Evolutionary conservation across 1,284 basidiomycete genomes (phyloP).

Genomic region (Ceratobasidium theobromae): DNA sequence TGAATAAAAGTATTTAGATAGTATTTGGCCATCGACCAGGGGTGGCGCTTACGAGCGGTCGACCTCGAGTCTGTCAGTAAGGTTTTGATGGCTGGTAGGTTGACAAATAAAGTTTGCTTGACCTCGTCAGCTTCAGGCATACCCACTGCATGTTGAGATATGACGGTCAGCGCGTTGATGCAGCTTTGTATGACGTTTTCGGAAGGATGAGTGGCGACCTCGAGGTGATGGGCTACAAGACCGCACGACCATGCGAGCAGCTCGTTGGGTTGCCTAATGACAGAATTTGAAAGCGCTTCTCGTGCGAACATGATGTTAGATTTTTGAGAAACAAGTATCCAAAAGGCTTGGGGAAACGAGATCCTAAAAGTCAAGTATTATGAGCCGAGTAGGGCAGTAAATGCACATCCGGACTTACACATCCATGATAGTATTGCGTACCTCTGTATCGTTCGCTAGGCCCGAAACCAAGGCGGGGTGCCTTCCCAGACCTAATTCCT

Average conservation of each 20-base stretch:
- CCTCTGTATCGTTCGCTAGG: background rate
- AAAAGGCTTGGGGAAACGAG: constrained; percentile 2
- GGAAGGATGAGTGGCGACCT: background rate
- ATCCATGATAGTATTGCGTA: background rate
- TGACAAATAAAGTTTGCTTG: constrained; percentile 1
- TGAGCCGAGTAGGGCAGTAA: background rate
- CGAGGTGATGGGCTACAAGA: constrained; percentile 8
- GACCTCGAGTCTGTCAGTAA: background rate
- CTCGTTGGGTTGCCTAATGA: background rate
- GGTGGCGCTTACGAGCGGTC: background rate
- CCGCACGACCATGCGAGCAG: constrained; percentile 8
- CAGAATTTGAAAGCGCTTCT: background rate
- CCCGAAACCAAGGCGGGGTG: background rate
- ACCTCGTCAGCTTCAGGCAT: background rate
- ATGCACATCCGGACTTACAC: background rate
- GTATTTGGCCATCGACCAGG: background rate
- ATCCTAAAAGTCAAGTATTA: background rate
- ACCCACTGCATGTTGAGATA: background rate
- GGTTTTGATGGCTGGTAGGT: background rate
- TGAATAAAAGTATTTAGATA: background rate
- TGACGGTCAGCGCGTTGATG: background rate
- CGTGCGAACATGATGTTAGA: background rate
- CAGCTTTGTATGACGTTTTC: background rate
- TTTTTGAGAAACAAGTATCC: background rate
- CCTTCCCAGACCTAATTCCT: background rate